phyloP scores from a whole-genome alignment of 495 filamentous ascomycete species.

The Gamarada debralockiae region DNA sequence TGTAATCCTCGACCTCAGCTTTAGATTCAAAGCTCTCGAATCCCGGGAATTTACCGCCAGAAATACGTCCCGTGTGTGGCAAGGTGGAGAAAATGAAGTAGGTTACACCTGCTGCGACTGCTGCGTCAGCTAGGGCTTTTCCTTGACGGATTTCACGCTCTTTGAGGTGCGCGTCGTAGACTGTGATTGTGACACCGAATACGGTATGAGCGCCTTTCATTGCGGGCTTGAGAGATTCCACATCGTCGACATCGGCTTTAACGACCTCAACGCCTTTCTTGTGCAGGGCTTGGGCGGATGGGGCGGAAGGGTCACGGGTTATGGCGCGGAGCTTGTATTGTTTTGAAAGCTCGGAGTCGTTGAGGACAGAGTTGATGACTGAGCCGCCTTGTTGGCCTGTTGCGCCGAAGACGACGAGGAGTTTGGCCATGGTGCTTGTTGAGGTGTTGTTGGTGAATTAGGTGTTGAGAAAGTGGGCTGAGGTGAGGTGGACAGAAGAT shows the following conservation, averaged over 20 bases:
- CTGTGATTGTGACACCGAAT: slow-evolving; percentile 50
- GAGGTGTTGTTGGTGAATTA: too few species aligned
- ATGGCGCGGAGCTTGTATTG: slow-evolving; percentile 50
- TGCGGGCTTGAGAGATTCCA: slow-evolving; percentile 37
- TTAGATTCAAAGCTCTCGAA: slow-evolving; percentile 59
- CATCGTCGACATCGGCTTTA: slow-evolving; percentile 33
- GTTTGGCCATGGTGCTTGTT: slow-evolving; percentile 25
- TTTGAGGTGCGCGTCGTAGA: slow-evolving; percentile 27
- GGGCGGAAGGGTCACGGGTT: neutral
- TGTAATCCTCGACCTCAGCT: slow-evolving; percentile 52
- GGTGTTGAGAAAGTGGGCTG: too few species aligned
- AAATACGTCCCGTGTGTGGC: slow-evolving; percentile 28
- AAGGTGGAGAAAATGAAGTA: slow-evolving; percentile 45
- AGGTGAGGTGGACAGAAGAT: too few species aligned
- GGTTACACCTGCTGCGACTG: slow-evolving; percentile 34
- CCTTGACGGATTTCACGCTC: slow-evolving; percentile 45
- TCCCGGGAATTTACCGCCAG: slow-evolving; percentile 36
- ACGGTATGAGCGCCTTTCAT: slow-evolving; percentile 46
- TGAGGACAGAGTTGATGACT: slow-evolving; percentile 45
- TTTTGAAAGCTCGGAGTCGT: slow-evolving; percentile 41
- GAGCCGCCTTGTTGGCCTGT: slow-evolving; percentile 59
- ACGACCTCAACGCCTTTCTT: neutral
- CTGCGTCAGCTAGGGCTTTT: slow-evolving; percentile 46
- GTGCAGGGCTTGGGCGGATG: neutral
- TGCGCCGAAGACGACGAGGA: slow-evolving; percentile 55